phyloP scores from a whole-genome alignment of 176 grass and related monocot genomes.

The Calamus simplicifolius region DNA sequence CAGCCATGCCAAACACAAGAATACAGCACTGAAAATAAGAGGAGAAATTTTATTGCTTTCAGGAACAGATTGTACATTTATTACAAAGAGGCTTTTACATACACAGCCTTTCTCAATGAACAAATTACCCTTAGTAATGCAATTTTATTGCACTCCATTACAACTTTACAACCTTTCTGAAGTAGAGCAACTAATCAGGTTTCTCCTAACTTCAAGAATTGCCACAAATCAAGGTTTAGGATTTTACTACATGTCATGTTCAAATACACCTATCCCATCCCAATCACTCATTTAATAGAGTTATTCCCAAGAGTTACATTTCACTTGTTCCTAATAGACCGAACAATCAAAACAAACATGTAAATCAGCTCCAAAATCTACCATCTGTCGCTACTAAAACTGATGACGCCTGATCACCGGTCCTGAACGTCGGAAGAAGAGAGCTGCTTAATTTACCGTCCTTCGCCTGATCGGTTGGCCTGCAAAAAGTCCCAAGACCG shows the following conservation, averaged over 20 bases:
- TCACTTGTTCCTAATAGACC: constrained; percentile 2
- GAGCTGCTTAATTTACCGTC: too few relatives aligned
- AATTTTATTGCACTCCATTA: constrained; percentile 13
- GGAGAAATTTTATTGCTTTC: too few relatives aligned
- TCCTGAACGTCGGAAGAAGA: too few relatives aligned
- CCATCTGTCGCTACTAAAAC: constrained; percentile 1
- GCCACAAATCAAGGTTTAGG: not conserved
- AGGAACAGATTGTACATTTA: not conserved
- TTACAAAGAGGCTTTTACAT: constrained; percentile 9
- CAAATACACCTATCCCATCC: not conserved
- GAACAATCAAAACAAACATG: not conserved
- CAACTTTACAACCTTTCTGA: constrained; percentile 11
- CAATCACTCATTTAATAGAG: not conserved
- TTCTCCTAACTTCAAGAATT: constrained; percentile 7
- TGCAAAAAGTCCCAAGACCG: too few relatives aligned
- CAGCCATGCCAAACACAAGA: constrained; percentile 4
- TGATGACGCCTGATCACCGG: too few relatives aligned
- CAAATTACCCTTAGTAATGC: constrained; percentile 2
- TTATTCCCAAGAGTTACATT: constrained; percentile 11
- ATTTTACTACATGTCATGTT: constrained; percentile 10
- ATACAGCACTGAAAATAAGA: too few relatives aligned
- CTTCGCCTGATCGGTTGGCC: too few relatives aligned
- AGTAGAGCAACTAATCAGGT: constrained; percentile 16
- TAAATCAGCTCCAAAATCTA: constrained; percentile 5
- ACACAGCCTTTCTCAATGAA: constrained; percentile 21